A percentile compares a stretch with the other conserved stretches of the same genome.
Evolutionary conservation across 2,329 filamentous ascomycete genomes (phyloP).

Genomic region (Botrytis hyacinthi): DNA sequence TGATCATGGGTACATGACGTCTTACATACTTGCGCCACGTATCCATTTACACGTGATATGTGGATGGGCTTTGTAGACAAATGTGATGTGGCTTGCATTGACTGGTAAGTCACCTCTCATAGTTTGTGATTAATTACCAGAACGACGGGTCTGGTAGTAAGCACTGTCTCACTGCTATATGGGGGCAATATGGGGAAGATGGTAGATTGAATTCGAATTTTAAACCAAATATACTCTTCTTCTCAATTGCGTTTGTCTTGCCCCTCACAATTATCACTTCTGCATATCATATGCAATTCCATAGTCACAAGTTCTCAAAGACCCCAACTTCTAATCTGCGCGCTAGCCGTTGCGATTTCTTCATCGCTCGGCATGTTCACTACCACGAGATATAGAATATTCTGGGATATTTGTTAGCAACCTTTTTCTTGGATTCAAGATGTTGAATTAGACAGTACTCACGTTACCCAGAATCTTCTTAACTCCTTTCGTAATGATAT

Average conservation of each 20-base stretch:
- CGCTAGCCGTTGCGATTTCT: not conserved
- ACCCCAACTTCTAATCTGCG: not conserved
- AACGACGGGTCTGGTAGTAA: not conserved
- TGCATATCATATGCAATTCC: not conserved
- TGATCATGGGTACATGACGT: constrained; percentile 14
- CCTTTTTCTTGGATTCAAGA: not conserved
- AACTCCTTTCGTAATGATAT: not conserved
- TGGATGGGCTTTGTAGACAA: not conserved
- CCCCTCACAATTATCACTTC: not conserved
- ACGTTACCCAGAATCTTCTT: not conserved
- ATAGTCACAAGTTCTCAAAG: not conserved
- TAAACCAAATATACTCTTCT: not conserved
- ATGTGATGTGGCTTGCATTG: constrained; percentile 15
- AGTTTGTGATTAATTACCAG: not conserved
- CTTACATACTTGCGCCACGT: constrained; percentile 18
- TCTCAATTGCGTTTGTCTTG: not conserved
- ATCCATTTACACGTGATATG: constrained; percentile 1
- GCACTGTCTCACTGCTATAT: not conserved
- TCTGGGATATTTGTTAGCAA: not conserved
- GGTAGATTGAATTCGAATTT: not conserved
- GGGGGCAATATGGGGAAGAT: not conserved
- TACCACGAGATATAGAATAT: not conserved
- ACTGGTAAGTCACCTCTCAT: not conserved
- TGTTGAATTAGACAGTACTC: not conserved
- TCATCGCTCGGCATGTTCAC: not conserved